Conservation (phyloP, 352 stramenopile genomes). For the Globisporangium barbulae region DNA sequence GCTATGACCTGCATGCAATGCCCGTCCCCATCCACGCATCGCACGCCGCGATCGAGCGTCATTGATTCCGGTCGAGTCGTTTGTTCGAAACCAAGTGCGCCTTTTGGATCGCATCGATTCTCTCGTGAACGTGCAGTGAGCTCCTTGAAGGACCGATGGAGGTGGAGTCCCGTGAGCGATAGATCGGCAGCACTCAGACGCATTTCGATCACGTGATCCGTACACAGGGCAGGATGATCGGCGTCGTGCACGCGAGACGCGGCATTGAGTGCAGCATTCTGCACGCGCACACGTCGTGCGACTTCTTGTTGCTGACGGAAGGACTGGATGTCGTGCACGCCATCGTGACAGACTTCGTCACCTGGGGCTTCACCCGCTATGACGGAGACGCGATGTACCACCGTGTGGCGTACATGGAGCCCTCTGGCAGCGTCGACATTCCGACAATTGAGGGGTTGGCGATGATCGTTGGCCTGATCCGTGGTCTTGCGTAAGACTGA, state of each 20-base stretch:
- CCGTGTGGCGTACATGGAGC: neutral
- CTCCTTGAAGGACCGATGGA: neutral
- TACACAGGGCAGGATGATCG: neutral
- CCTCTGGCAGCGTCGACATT: neutral
- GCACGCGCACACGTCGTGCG: neutral
- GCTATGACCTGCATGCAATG: neutral
- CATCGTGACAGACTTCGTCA: neutral
- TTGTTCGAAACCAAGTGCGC: neutral
- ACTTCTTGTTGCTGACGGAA: neutral
- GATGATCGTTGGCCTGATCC: neutral
- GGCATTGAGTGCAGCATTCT: neutral
- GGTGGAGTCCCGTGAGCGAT: neutral
- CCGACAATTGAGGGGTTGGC: neutral
- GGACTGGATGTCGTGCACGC: neutral
- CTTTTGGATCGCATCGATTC: neutral
- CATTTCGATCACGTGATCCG: constrained; percentile 1
- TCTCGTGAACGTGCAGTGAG: neutral
- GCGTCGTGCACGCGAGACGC: neutral
- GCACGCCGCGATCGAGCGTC: neutral
- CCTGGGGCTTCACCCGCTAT: neutral
- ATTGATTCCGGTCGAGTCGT: neutral
- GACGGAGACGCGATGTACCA: neutral
- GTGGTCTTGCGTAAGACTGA: neutral
- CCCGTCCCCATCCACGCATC: neutral
- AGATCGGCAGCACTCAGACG: neutral